A percentile compares a stretch with the other conserved stretches of the same genome.
Evolutionary conservation across 2,329 filamentous ascomycete genomes (phyloP).

Genomic region (Gaeumannomyces sp.): DNA sequence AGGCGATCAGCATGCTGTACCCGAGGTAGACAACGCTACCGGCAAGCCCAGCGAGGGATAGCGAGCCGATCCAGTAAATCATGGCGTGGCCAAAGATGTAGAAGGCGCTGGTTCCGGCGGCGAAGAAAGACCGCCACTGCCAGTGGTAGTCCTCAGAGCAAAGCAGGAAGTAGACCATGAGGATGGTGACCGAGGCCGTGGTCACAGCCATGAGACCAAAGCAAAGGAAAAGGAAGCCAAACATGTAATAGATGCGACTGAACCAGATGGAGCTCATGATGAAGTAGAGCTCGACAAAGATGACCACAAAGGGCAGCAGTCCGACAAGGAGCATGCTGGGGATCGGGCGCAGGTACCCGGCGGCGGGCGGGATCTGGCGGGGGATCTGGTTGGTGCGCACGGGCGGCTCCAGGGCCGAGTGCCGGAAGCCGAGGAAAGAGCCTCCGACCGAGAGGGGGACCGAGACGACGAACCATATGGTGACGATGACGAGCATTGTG

Average conservation of each 20-base stretch:
- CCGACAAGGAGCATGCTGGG: constrained; percentile 91
- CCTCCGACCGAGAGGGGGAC: constrained; percentile 85
- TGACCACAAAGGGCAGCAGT: constrained; percentile 88
- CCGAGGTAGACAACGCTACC: constrained; percentile 89
- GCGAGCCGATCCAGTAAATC: constrained; percentile 82
- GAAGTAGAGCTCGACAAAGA: constrained; percentile 98
- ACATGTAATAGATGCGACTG: constrained; percentile 99
- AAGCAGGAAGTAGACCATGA: constrained; percentile 94
- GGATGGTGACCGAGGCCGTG: constrained; percentile 81
- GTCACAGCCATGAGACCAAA: constrained; percentile 97
- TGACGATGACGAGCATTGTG: constrained; percentile 89
- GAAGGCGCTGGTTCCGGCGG: constrained; percentile 79
- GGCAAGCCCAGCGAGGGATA: constrained; percentile 77
- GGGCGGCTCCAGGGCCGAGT: constrained; percentile 64
- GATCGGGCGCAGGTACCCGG: constrained; percentile 76
- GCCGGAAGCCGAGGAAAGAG: constrained; percentile 89
- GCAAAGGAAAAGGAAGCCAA: constrained; percentile 96
- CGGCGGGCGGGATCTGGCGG: constrained; percentile 77
- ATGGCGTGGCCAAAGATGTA: constrained; percentile 92
- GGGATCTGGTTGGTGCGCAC: constrained; percentile 97
- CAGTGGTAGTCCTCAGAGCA: constrained; percentile 98
- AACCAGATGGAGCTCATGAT: constrained; percentile 99
- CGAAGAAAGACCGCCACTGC: constrained; percentile 95
- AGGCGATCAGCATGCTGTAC: constrained; percentile 83
- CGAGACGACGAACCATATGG: constrained; percentile 96